Evolutionary conservation across 257 asterid species (phyloP), one percentile per base, ranked within the genome.

Genomic region (Mentha longifolia): DNA sequence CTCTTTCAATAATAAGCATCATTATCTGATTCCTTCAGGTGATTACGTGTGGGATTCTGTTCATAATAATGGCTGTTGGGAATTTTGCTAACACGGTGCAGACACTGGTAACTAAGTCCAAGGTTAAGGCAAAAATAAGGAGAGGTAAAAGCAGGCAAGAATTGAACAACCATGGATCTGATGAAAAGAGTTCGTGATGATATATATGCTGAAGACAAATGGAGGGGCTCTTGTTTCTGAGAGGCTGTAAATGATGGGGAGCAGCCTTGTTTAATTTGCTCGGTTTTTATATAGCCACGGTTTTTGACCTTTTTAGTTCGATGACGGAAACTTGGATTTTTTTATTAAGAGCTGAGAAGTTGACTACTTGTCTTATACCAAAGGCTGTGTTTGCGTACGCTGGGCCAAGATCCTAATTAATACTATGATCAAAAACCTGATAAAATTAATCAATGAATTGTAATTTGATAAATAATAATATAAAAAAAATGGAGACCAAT

Each of bases 61-160:
- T 94, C 74, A 89, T 91, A 78, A 77, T 89, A 43, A 94, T 94
- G 99, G 99, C 99, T 16, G 95, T 85, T 70, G 99, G 97, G 55
- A 94, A 94, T 70, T 94, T 94, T 4, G 86, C 87, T 35, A 91
- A 94, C 85, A 91, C 99, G 0, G 96, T 94, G 82, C 91, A 94
- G 85, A 86, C 99, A n/a, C 96, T 94, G 20, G 78, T 79, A 67
- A 91, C 90, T 3, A 94, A 93, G 77, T 89, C 92, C 15, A 87
- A 88, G 76, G 92, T 93, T 45, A 93, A 93, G 80, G 97, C 97
- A 11, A 94, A 89, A 75, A 86, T 89, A 60, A 83, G 64, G 88
- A 91, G 25, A 78, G 88, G 81, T 41, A 93, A 84, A 80, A 89
- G 89, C 87, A 93, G 74, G 74, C 92, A 84, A 78, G 91, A 91